A percentile compares a stretch with the other conserved stretches of the same genome.
Conservation (phyloP, 2,329 filamentous ascomycete genomes). For the Trichoderma sp. region DNA sequence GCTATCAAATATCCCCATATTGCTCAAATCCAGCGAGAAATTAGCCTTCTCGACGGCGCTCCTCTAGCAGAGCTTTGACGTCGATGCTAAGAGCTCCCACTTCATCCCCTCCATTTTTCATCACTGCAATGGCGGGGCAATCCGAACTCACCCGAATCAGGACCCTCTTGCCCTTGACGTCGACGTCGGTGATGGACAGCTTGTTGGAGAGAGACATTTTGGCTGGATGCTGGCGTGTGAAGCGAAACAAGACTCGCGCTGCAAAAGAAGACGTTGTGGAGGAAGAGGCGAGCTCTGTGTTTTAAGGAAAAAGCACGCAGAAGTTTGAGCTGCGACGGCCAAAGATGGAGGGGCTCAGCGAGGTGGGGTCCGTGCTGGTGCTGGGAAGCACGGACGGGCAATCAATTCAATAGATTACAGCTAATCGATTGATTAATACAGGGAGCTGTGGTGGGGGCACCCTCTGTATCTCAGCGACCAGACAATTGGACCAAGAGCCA, state of each 20-base stretch:
- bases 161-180: conserved; percentile 97
- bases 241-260: conserved; percentile 17
- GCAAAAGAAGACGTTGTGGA: conserved; percentile 19
- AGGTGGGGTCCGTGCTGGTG: not conserved
- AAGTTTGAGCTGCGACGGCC: conserved; percentile 27
- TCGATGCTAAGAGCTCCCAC: not conserved
- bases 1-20: not conserved
- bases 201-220: conserved; percentile 98
- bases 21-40: not conserved
- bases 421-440: conserved; percentile 9
- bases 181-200: conserved; percentile 92
- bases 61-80: not conserved
- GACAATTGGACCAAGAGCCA: not conserved
- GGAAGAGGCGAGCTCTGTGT: not conserved
- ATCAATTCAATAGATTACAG: conserved; percentile 24
- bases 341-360: conserved; percentile 26
- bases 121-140: conserved; percentile 36
- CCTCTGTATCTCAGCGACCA: not conserved
- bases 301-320: conserved; percentile 27
- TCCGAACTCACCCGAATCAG: conserved; percentile 79
- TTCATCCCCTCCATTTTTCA: not conserved
- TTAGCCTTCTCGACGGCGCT: not conserved
- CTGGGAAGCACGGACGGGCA: not conserved
- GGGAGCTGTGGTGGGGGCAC: conserved; percentile 18
- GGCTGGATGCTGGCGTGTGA: conserved; percentile 27